These are phyloP conservation scores for Sclerotinia nivalis DNA, from an alignment of 2,329 filamentous ascomycete species.

Conservation along the genomic window DNA sequence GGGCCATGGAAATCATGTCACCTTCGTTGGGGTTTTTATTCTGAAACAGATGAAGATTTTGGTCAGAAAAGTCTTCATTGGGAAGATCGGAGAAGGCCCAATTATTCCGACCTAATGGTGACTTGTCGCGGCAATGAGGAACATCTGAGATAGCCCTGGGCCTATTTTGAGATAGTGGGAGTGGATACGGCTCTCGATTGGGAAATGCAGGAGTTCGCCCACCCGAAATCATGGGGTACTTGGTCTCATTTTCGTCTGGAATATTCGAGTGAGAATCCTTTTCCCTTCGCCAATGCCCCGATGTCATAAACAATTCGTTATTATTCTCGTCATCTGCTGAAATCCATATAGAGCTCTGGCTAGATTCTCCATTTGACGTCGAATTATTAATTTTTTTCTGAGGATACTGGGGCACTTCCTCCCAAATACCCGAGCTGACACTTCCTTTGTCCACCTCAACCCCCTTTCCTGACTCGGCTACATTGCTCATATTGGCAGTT, in stretches of 20 bases:
- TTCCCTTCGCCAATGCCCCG: neutral
- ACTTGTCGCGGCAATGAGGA: slow-evolving; percentile 48
- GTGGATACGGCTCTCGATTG: slow-evolving; percentile 4
- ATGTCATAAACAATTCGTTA: neutral
- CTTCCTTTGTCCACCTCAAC: slow-evolving; percentile 25
- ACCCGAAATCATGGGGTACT: slow-evolving; percentile 15
- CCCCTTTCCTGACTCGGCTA: neutral
- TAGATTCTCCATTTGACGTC: slow-evolving; percentile 5
- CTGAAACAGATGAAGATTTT: neutral
- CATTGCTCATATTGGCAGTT: neutral
- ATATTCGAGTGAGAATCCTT: neutral
- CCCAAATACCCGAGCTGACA: slow-evolving; percentile 35
- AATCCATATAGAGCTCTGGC: neutral
- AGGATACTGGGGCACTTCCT: slow-evolving; percentile 27
- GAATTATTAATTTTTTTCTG: neutral
- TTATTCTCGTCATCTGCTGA: neutral
- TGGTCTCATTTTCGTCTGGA: neutral
- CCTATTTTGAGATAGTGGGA: slow-evolving; percentile 34
- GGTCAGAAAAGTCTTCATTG: slow-evolving; percentile 21
- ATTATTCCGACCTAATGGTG: slow-evolving; percentile 59
- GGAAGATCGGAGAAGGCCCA: slow-evolving; percentile 57
- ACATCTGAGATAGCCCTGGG: slow-evolving; percentile 61
- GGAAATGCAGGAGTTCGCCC: slow-evolving; percentile 5
- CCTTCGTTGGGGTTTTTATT: slow-evolving; percentile 11
- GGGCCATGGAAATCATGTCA: slow-evolving; percentile 6